Conservation (phyloP, 495 filamentous ascomycete genomes). For the Aspergillus homomorphus region DNA sequence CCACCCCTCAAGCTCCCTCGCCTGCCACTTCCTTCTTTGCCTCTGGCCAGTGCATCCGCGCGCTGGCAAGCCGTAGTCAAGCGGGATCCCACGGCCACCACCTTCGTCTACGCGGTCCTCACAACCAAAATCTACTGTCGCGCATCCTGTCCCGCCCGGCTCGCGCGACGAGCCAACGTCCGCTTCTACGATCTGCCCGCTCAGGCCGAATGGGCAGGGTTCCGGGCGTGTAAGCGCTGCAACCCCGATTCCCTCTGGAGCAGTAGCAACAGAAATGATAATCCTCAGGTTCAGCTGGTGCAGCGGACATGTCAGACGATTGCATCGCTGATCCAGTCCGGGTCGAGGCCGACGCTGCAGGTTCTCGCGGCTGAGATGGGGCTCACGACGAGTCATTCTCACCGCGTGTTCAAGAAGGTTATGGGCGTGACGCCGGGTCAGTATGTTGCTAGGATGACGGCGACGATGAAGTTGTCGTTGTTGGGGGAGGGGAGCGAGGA, state of each 20-base stretch:
- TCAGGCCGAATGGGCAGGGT: constrained; percentile 55
- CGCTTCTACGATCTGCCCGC: constrained; percentile 54
- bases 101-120: constrained; percentile 61
- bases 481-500: constrained; percentile 6
- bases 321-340: constrained; percentile 22
- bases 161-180: constrained; percentile 61
- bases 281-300: constrained; percentile 44
- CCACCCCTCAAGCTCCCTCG: constrained; percentile 26
- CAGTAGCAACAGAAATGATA: constrained; percentile 37
- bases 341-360: constrained; percentile 42
- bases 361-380: constrained; percentile 52
- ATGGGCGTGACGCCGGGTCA: constrained; percentile 60
- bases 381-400: constrained; percentile 60
- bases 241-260: constrained; percentile 44
- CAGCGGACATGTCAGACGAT: constrained; percentile 43
- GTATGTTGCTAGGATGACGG: constrained; percentile 33
- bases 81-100: constrained; percentile 47
- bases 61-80: constrained; percentile 57
- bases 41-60: constrained; percentile 25
- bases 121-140: constrained; percentile 66
- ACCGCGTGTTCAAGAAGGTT: constrained; percentile 58
- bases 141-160: constrained; percentile 56
- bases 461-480: background rate
- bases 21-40: constrained; percentile 19
- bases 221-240: constrained; percentile 63